Evolutionary conservation across 805 yeast genomes (phyloP).

Genomic region (Candida corydali): DNA sequence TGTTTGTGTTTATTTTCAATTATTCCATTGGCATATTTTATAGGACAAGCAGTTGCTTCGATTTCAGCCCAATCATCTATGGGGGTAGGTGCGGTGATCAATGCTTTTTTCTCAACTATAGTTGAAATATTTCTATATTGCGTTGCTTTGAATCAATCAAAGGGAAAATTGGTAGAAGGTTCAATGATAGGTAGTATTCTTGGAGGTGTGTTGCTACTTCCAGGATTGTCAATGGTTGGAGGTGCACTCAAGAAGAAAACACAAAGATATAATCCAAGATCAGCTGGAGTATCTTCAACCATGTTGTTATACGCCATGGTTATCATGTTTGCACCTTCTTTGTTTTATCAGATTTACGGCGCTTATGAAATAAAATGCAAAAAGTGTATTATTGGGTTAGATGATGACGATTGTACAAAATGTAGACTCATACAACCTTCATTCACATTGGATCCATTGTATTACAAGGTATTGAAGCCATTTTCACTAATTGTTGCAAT

Average conservation of each 20-base stretch:
- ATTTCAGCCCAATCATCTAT: slow-evolving; percentile 97
- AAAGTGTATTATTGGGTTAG: slow-evolving; percentile 36
- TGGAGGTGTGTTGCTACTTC: slow-evolving; percentile 87
- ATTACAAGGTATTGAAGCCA: slow-evolving; percentile 69
- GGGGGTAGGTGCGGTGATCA: slow-evolving; percentile 98
- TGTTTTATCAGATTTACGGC: slow-evolving; percentile 87
- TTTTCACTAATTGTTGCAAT: slow-evolving; percentile 77
- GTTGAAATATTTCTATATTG: slow-evolving; percentile 91
- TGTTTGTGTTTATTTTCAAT: slow-evolving; percentile 76
- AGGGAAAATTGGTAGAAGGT: slow-evolving; percentile 91
- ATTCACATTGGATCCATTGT: slow-evolving; percentile 63
- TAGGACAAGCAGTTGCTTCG: slow-evolving; percentile 99
- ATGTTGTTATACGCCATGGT: slow-evolving; percentile 88
- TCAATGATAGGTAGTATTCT: slow-evolving; percentile 90
- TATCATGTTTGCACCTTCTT: slow-evolving; percentile 89
- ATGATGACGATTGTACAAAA: slow-evolving; percentile 48
- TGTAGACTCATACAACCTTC: slow-evolving; percentile 81
- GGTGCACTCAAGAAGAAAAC: slow-evolving; percentile 92
- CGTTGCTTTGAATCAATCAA: slow-evolving; percentile 81
- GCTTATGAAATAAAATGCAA: slow-evolving; percentile 73
- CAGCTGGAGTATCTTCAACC: slow-evolving; percentile 96
- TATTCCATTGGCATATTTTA: slow-evolving; percentile 91
- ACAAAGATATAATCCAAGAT: slow-evolving; percentile 90
- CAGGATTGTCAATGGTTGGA: slow-evolving; percentile 96
- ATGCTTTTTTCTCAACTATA: slow-evolving; percentile 94